Conservation (phyloP, 257 asterid species). For the Plantago elongata region DNA sequence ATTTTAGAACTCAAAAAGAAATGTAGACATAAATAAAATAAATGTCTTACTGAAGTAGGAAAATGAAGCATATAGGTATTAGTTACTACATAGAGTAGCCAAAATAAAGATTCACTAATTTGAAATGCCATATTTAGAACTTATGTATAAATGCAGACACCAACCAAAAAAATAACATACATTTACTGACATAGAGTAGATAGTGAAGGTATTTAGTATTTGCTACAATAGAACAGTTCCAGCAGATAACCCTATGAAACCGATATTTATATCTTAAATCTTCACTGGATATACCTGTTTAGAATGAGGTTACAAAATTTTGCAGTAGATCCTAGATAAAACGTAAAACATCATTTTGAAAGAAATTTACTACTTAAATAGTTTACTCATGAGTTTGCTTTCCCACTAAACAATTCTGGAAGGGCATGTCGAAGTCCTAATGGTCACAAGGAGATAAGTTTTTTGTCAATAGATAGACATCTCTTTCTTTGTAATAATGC, state of each 20-base stretch:
- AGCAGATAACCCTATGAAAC: no score
- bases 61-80: neutral
- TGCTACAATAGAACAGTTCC: no score
- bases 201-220: no score
- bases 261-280: no score
- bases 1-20: constrained; percentile 1
- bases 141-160: no score
- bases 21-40: constrained; percentile 1
- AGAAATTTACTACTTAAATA: neutral
- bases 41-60: neutral
- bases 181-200: no score
- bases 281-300: no score
- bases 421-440: neutral
- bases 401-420: neutral
- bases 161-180: no score
- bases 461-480: neutral
- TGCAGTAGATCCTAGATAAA: no score
- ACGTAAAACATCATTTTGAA: neutral
- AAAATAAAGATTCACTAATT: no score
- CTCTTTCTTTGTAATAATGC: neutral
- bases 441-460: neutral
- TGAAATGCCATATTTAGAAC: no score
- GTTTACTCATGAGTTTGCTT: neutral
- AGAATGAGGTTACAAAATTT: no score
- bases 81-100: constrained; percentile 2